A percentile compares a stretch with the other conserved stretches of the same genome.
These are phyloP conservation scores for Coemansia sp. DNA, from an alignment of 192 early-diverging fungal genomes.

Conservation along the genomic window DNA sequence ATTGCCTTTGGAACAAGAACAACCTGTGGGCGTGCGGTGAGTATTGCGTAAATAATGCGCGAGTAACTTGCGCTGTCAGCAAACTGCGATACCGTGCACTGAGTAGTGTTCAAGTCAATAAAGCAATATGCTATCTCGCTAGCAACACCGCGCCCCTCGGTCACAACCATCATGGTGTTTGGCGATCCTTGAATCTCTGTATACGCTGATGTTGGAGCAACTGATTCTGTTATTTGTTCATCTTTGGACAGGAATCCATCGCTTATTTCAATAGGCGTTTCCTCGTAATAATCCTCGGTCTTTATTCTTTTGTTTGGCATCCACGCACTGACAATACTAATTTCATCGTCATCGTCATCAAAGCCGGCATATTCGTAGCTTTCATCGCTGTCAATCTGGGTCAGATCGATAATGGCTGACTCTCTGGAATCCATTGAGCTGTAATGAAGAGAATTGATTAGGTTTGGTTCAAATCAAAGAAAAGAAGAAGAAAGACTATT, in stretches of 20 bases:
- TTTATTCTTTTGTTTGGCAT: constrained; percentile 15
- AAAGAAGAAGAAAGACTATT: neutral
- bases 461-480: neutral
- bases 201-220: constrained; percentile 40
- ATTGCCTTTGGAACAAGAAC: constrained; percentile 42
- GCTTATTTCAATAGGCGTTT: neutral
- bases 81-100: constrained; percentile 46
- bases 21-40: constrained; percentile 31
- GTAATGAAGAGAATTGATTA: neutral
- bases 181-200: constrained; percentile 15
- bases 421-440: neutral
- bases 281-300: neutral
- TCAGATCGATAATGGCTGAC: constrained; percentile 25
- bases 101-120: constrained; percentile 25
- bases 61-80: constrained; percentile 50
- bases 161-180: constrained; percentile 35
- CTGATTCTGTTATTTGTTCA: constrained; percentile 8
- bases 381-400: constrained; percentile 14
- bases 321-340: constrained; percentile 3
- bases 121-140: constrained; percentile 50
- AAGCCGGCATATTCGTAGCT: constrained; percentile 4
- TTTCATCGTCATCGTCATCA: constrained; percentile 16
- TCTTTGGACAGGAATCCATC: neutral
- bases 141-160: constrained; percentile 45
- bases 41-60: constrained; percentile 44